Conservation (phyloP, 2,329 filamentous ascomycete species). For the Fusarium chuoi region DNA sequence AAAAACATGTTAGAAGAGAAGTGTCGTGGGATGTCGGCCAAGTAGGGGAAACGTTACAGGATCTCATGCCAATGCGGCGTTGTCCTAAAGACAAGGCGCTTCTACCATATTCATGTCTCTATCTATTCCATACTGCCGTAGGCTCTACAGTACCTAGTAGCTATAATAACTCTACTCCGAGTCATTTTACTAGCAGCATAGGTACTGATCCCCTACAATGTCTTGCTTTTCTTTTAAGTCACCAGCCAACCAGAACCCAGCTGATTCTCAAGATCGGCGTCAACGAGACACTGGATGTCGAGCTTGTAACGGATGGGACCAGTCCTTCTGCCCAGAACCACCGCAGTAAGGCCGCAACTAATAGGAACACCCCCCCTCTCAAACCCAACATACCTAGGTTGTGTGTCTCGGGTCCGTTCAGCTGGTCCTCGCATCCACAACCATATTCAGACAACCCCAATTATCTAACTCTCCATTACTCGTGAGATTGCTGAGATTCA, state of each 20-base stretch:
- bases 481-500: slow-evolving; percentile 14
- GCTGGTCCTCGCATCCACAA: slow-evolving; percentile 25
- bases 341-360: slow-evolving; percentile 45
- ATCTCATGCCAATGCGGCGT: slow-evolving; percentile 6
- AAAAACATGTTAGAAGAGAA: not conserved
- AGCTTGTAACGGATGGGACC: slow-evolving; percentile 36
- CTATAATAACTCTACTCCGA: not conserved
- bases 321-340: slow-evolving; percentile 35
- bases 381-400: not conserved
- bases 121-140: slow-evolving; percentile 6
- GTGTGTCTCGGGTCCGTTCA: slow-evolving; percentile 23
- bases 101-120: not conserved
- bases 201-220: not conserved
- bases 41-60: slow-evolving; percentile 11
- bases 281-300: slow-evolving; percentile 44
- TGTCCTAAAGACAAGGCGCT: not conserved
- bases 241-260: slow-evolving; percentile 31
- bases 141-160: no score
- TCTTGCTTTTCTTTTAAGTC: slow-evolving; percentile 19
- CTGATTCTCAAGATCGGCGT: slow-evolving; percentile 43
- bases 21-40: not conserved
- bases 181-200: not conserved
- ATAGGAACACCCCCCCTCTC: slow-evolving; percentile 35
- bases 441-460: slow-evolving; percentile 29
- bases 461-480: slow-evolving; percentile 31